A percentile compares a stretch with the other conserved stretches of the same genome.
These are phyloP conservation scores for Pythium brassicae DNA, from an alignment of 352 stramenopile genomes.

Conservation along the genomic window DNA sequence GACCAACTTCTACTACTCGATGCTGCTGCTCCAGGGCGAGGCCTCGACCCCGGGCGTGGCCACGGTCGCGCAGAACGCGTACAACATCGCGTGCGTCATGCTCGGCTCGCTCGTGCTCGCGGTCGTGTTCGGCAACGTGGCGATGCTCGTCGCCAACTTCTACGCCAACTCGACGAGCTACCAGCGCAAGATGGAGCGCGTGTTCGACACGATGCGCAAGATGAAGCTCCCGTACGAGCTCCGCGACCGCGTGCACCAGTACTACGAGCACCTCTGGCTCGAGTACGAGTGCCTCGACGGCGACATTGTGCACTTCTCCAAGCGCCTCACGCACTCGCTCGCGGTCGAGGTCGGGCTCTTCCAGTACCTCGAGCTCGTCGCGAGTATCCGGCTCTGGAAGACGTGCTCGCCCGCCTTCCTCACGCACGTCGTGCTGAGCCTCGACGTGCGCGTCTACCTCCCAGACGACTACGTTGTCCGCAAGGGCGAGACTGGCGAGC, in stretches of 20 bases:
- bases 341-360: slow-evolving; percentile 63
- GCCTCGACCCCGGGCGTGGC: slow-evolving; percentile 20
- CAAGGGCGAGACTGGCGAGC: slow-evolving; percentile 35
- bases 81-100: slow-evolving; percentile 37
- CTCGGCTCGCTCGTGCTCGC: slow-evolving; percentile 45
- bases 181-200: slow-evolving; percentile 57
- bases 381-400: slow-evolving; percentile 31
- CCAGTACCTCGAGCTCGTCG: slow-evolving; percentile 62
- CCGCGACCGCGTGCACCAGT: slow-evolving; percentile 59
- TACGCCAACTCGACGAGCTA: slow-evolving; percentile 49
- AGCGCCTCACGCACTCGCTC: slow-evolving; percentile 51
- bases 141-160: slow-evolving; percentile 57
- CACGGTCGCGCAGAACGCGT: slow-evolving; percentile 28
- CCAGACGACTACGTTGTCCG: slow-evolving; percentile 61
- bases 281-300: slow-evolving; percentile 68
- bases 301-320: slow-evolving; percentile 43
- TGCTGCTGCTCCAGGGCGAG: slow-evolving; percentile 56
- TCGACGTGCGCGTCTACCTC: slow-evolving; percentile 56
- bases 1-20: slow-evolving; percentile 32
- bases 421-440: slow-evolving; percentile 42
- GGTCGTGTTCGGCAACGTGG: slow-evolving; percentile 60
- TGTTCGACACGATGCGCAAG: slow-evolving; percentile 53
- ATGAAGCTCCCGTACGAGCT: slow-evolving; percentile 36
- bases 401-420: slow-evolving; percentile 48
- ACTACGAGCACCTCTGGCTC: slow-evolving; percentile 59